These are phyloP conservation scores for Aegilops bicornis DNA, from an alignment of 176 grass and related monocot species.

Conservation along the genomic window DNA sequence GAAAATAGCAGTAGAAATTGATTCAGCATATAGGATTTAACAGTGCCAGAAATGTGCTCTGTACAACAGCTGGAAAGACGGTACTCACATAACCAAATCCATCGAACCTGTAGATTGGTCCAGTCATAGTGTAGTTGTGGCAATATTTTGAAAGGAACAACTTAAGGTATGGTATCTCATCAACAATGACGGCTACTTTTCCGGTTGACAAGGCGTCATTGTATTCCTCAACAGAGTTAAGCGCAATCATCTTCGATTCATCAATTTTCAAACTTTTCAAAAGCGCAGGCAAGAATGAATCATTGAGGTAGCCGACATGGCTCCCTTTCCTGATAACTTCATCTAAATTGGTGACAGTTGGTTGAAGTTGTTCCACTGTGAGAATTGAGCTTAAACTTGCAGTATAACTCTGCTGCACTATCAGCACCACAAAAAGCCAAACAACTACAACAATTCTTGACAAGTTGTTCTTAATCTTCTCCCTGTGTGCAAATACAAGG, in stretches of 20 bases:
- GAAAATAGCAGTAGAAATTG: background rate
- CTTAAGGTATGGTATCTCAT: constrained; percentile 92
- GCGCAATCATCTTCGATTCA: constrained; percentile 42
- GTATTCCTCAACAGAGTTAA: constrained; percentile 53
- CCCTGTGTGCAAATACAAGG: constrained; percentile 72
- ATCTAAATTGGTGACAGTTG: constrained; percentile 62
- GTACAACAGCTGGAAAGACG: background rate
- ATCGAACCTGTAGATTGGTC: constrained; percentile 63
- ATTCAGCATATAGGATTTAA: background rate
- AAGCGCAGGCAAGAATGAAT: constrained; percentile 65
- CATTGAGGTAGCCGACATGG: constrained; percentile 63
- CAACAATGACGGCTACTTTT: constrained; percentile 67
- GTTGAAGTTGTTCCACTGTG: constrained; percentile 77
- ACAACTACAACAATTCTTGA: constrained; percentile 52
- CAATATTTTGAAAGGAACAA: constrained; percentile 59
- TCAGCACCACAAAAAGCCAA: constrained; percentile 84
- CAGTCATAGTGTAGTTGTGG: constrained; percentile 72
- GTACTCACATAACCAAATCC: constrained; percentile 94
- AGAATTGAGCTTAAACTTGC: constrained; percentile 82
- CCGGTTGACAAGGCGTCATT: constrained; percentile 59
- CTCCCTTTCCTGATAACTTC: constrained; percentile 53
- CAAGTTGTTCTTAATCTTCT: constrained; percentile 62
- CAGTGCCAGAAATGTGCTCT: background rate
- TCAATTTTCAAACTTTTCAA: constrained; percentile 63
- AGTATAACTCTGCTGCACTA: constrained; percentile 87